Percentiles rank a stretch among this genome's conserved stretches.
phyloP scores from a whole-genome alignment of 768 basidiomycete genomes.

The Hericium coralloides region DNA sequence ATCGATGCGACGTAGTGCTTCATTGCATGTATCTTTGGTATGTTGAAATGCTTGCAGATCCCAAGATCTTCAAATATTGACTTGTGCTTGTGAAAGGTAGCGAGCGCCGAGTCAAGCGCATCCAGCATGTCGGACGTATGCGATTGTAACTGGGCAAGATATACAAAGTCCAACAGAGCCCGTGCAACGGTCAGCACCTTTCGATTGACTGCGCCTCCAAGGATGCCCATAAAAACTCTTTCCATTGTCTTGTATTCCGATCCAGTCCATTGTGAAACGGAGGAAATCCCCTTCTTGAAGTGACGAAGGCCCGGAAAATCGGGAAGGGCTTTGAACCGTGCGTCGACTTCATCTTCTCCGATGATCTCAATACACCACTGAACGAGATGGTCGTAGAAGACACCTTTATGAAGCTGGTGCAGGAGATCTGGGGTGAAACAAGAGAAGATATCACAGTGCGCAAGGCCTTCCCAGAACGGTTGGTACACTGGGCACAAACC shows the following conservation, averaged over 20 bases:
- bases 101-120: slow-evolving; percentile 18
- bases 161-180: slow-evolving; percentile 27
- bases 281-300: slow-evolving; percentile 35
- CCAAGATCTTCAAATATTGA: slow-evolving; percentile 25
- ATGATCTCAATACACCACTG: slow-evolving; percentile 16
- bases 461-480: slow-evolving; percentile 30
- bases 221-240: slow-evolving; percentile 10
- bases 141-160: slow-evolving; percentile 24
- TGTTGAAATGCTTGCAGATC: slow-evolving; percentile 27
- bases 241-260: slow-evolving; percentile 31
- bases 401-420: slow-evolving; percentile 40
- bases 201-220: not conserved
- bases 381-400: slow-evolving; percentile 36
- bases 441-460: slow-evolving; percentile 24
- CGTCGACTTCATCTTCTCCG: slow-evolving; percentile 27
- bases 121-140: slow-evolving; percentile 24
- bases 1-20: slow-evolving; percentile 28
- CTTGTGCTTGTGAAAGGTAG: slow-evolving; percentile 31
- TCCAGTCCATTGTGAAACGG: slow-evolving; percentile 35
- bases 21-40: slow-evolving; percentile 33
- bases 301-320: slow-evolving; percentile 26
- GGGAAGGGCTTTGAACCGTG: slow-evolving; percentile 24
- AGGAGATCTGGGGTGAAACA: slow-evolving; percentile 33
- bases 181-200: not conserved
- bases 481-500: slow-evolving; percentile 11